Evolutionary conservation across 805 yeast genomes (phyloP).

Genomic region (Starmerella apis): DNA sequence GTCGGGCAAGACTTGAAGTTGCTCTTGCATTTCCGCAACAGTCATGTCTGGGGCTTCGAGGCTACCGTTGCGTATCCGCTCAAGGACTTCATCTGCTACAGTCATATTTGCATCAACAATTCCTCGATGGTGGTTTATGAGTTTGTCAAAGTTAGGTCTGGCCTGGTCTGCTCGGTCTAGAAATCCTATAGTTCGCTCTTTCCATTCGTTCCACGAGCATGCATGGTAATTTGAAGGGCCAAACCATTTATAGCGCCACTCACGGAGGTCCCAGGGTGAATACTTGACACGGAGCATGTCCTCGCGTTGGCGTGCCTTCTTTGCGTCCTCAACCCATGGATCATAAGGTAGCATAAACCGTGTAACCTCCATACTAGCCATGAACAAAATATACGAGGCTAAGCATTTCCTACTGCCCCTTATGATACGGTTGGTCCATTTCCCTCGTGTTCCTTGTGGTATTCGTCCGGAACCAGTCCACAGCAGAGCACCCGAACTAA

Average conservation of each 20-base stretch:
- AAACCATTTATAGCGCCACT: conserved; percentile 45
- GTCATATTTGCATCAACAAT: conserved; percentile 5
- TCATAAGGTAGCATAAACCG: conserved; percentile 41
- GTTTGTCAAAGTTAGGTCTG: not conserved
- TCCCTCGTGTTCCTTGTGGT: conserved; percentile 17
- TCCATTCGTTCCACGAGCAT: conserved; percentile 33
- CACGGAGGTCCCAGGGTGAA: conserved; percentile 1
- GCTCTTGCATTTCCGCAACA: conserved; percentile 14
- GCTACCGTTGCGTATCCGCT: conserved; percentile 1
- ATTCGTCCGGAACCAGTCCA: conserved; percentile 22
- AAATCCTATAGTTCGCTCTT: conserved; percentile 22
- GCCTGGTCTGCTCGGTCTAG: conserved; percentile 20
- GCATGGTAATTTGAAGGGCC: conserved; percentile 54
- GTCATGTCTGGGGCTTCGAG: conserved; percentile 12
- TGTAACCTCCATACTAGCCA: conserved; percentile 47
- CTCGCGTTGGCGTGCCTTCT: conserved; percentile 23
- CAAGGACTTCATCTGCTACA: conserved; percentile 9
- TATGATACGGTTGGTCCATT: conserved; percentile 29
- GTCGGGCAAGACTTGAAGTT: conserved; percentile 6
- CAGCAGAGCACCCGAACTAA: conserved; percentile 38
- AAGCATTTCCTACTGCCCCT: conserved; percentile 30
- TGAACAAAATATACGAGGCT: conserved; percentile 43
- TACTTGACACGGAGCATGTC: not conserved
- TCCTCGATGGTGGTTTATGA: not conserved
- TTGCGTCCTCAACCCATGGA: conserved; percentile 67